Conservation (phyloP, 1,139 yeast genomes). For the Chernovozyma sophiae-reginae region DNA sequence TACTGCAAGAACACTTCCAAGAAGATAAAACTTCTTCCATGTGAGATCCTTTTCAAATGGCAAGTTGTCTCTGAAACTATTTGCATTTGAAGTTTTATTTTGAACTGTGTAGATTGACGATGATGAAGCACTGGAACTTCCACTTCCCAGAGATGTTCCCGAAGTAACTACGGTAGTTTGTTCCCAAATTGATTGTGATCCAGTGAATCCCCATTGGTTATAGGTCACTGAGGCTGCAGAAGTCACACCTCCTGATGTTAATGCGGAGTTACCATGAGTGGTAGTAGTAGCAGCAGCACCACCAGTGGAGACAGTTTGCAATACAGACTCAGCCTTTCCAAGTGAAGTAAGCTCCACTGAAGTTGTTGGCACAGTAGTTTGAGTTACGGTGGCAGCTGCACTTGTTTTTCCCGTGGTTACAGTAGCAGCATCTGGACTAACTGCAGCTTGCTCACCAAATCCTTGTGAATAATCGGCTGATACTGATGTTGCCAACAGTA, state of each 20-base stretch:
- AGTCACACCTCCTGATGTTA: conserved; percentile 6
- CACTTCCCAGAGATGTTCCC: neutral
- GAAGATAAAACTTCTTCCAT: conserved; percentile 16
- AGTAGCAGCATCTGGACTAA: conserved; percentile 10
- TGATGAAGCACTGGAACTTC: conserved; percentile 10
- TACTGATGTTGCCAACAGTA: neutral
- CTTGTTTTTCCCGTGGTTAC: conserved; percentile 10
- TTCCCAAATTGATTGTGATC: conserved; percentile 35
- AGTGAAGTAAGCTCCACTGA: conserved; percentile 6
- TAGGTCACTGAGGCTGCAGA: too few species aligned
- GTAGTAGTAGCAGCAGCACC: conserved; percentile 5
- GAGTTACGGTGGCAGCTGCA: conserved; percentile 10
- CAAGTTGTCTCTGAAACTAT: conserved; percentile 8
- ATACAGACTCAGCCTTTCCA: too few species aligned
- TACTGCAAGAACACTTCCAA: conserved; percentile 17
- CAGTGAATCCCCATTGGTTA: conserved; percentile 45
- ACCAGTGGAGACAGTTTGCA: conserved; percentile 8
- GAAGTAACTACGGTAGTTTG: conserved; percentile 13
- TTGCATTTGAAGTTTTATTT: conserved; percentile 19
- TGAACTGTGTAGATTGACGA: conserved; percentile 12
- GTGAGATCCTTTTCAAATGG: conserved; percentile 11
- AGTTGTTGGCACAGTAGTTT: conserved; percentile 14
- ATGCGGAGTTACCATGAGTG: conserved; percentile 7
- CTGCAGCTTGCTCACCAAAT: conserved; percentile 6
- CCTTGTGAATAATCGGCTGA: conserved; percentile 7